Percentiles rank a stretch among this genome's conserved stretches.
Evolutionary conservation across 2,329 filamentous ascomycete genomes (phyloP).

Genomic region (Hawksworthiomyces lignivorus): DNA sequence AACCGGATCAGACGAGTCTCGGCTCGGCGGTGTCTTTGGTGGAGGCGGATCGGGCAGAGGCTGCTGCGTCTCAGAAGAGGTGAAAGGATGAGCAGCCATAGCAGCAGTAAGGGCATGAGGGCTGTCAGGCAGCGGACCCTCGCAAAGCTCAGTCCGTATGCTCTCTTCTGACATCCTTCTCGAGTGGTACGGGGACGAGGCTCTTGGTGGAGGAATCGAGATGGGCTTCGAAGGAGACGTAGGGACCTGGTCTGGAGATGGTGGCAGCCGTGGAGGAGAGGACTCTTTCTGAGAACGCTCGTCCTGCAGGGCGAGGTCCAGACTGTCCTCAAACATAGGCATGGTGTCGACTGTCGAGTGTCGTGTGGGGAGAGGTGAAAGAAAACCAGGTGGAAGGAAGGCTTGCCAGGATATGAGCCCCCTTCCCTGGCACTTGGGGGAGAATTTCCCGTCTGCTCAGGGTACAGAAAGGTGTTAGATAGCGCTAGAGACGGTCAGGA

Average conservation of each 20-base stretch:
- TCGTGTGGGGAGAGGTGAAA: too few relatives aligned
- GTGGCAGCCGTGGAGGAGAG: not conserved
- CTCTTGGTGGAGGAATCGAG: conserved; percentile 12
- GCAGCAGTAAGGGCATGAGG: conserved; percentile 16
- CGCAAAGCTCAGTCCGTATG: conserved; percentile 53
- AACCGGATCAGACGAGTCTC: conserved; percentile 25
- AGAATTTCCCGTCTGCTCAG: too few relatives aligned
- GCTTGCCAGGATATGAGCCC: too few relatives aligned
- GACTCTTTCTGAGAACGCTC: conserved; percentile 10
- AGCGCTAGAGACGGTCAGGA: too few relatives aligned
- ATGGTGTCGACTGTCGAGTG: conserved; percentile 33
- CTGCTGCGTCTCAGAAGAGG: not conserved
- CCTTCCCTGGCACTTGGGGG: too few relatives aligned
- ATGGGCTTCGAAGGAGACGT: conserved; percentile 15
- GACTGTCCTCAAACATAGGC: conserved; percentile 52
- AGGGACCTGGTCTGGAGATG: not conserved
- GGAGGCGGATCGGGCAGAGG: not conserved
- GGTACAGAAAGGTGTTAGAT: too few relatives aligned
- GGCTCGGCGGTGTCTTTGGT: conserved; percentile 21
- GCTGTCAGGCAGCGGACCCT: conserved; percentile 44
- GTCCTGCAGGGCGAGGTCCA: conserved; percentile 25
- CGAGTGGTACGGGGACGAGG: conserved; percentile 11
- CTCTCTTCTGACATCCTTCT: conserved; percentile 50
- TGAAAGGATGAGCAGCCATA: not conserved
- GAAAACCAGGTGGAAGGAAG: too few relatives aligned